Percentiles rank a stretch among this genome's conserved stretches.
phyloP scores from a whole-genome alignment of 2,329 filamentous ascomycete genomes.

The Alternaria arbusti region DNA sequence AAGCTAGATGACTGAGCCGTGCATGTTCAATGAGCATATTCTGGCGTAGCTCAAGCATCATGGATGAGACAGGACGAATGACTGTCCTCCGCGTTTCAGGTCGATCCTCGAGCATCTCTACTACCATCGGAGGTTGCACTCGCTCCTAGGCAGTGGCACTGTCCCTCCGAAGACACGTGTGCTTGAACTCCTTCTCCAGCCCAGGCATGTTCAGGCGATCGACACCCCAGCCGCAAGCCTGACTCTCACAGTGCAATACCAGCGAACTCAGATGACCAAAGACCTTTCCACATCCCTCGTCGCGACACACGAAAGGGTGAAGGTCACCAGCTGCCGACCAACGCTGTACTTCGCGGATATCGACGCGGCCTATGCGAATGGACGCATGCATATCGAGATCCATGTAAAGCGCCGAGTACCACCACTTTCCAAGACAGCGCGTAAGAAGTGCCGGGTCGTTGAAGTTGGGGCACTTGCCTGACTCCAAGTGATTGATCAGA shows the following conservation, averaged over 20 bases:
- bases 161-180: constrained; percentile 7
- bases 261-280: constrained; percentile 38
- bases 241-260: constrained; percentile 36
- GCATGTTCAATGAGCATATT: not conserved
- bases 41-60: not conserved
- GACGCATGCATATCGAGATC: constrained; percentile 43
- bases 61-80: not conserved
- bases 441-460: constrained; percentile 59
- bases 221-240: constrained; percentile 36
- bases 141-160: not conserved
- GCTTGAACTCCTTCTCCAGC: constrained; percentile 29
- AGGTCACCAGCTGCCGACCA: constrained; percentile 34
- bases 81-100: not conserved
- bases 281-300: constrained; percentile 26
- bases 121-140: not conserved
- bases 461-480: constrained; percentile 70
- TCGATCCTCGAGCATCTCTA: not conserved
- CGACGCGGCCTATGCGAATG: constrained; percentile 32
- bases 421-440: constrained; percentile 39
- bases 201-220: constrained; percentile 29
- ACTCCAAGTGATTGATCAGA: constrained; percentile 54
- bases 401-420: constrained; percentile 45
- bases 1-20: not conserved
- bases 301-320: constrained; percentile 41
- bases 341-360: constrained; percentile 24